Evolutionary conservation across 768 basidiomycete genomes (phyloP), one percentile per base, ranked within the genome.

Genomic region (Leccinellum luteum): DNA sequence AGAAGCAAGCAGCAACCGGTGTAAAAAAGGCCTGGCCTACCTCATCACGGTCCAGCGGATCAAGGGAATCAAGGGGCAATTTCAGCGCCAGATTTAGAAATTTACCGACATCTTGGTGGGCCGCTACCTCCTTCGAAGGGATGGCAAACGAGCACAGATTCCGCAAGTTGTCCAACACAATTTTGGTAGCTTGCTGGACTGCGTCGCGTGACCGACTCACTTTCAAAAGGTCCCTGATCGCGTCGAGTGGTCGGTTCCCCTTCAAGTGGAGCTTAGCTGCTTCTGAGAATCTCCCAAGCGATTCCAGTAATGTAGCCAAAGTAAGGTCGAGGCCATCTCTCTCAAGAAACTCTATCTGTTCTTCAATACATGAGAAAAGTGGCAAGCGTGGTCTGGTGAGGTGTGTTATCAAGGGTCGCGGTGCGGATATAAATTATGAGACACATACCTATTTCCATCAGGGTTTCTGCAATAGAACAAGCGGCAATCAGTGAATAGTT

Each of bases 331-430:
- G 69, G 30, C 79, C 79, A 48, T 77, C 75, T 4, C 81, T 77
- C 53, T 85, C 79, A 17, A 85, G 73, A 57, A 83, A 89, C 38
- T 79, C 78, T 17, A 86, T 60, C n/a, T 76, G 74, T 21, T 85
- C 81, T 23, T 87, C 80, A 1, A 76, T 68, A 1, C 76, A 73
- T 0, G 73, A 58, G 58, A 89, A 89, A 3, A 89, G 65, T 9
- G 54, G 71, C 52, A 23, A 78, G 78, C 69, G 81, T 72, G 72
- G 67, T n/a, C 87, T 87, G 38, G 61, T 15, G 44, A 35, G 28
- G 19, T 13, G 15, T 10, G 6, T 68, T 13, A 57, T 47, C 27
- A 23, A n/a, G 19, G 12, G 13, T 1, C 44, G 58, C 55, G 30
- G 4, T 1, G 34, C 12, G 38, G 19, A 45, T 45, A 23, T 21